Evolutionary conservation across 2,329 filamentous ascomycete genomes (phyloP).

Genomic region (Ophiocordyceps australis): DNA sequence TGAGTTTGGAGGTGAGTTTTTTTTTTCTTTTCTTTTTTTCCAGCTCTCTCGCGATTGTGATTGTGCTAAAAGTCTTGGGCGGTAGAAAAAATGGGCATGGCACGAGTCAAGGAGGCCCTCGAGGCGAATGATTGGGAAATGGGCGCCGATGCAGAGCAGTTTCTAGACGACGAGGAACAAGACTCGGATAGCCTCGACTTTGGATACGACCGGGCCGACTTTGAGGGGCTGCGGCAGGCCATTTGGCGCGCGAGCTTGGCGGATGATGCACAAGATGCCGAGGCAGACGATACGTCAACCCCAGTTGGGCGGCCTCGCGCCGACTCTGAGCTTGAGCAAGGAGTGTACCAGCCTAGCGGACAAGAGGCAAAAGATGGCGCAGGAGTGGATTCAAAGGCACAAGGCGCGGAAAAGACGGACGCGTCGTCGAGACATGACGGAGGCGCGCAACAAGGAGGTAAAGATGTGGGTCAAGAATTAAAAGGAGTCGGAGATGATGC

Average conservation of each 20-base stretch:
- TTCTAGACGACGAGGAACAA: constrained; percentile 15
- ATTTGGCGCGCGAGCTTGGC: constrained; percentile 25
- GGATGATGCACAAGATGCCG: constrained; percentile 4
- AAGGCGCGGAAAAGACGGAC: no score
- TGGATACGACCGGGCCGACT: constrained; percentile 31
- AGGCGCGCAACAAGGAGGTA: no score
- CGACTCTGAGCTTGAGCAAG: no score
- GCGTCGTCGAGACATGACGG: no score
- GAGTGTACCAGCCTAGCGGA: no score
- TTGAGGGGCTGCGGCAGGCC: constrained; percentile 29
- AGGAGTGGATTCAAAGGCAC: no score
- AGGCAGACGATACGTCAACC: no score
- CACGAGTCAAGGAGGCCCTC: constrained; percentile 40
- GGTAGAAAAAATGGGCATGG: constrained; percentile 41
- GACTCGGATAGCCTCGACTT: constrained; percentile 31
- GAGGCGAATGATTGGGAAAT: constrained; percentile 47
- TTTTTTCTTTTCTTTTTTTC: background rate
- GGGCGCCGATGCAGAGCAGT: constrained; percentile 11
- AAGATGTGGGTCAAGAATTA: no score
- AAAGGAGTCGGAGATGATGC: constrained; percentile 4
- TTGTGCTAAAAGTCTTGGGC: no score
- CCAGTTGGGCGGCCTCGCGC: no score
- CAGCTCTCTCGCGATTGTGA: no score
- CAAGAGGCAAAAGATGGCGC: no score
- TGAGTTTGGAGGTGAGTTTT: constrained; percentile 34